Evolutionary conservation across 257 asterid species (phyloP), one percentile per base, ranked within the genome.

Genomic region (Penstemon eatonii): DNA sequence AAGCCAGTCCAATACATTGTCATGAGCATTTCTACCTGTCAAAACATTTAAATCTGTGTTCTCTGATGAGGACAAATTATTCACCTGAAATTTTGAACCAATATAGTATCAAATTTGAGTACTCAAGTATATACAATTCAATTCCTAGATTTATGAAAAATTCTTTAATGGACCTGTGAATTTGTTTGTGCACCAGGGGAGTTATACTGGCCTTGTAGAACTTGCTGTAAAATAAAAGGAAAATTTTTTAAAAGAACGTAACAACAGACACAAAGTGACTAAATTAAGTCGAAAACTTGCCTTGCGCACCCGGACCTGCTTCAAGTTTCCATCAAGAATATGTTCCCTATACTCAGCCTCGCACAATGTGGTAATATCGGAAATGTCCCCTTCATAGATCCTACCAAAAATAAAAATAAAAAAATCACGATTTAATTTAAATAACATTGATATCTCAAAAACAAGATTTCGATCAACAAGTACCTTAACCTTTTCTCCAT

Each of bases 331-430:
- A 58, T 85, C 91, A 45, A 93, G 86, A 51, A 88, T 55, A 68
- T 85, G 94, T 63, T 93, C 97, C 75, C 90, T 81, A 36, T 80
- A 85, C 74, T 85, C 87, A 3, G 95, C 99, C 78, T 93, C 99
- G 55, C 79, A 73, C 45, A 84, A 3, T 0, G 92, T 65, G 3
- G 73, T 66, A 49, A 93, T 84, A 18, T 90, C 91, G 72, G 84
- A 78, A 4, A 82, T 80, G 71, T 84, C 86, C 0, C 88, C 86
- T 77, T 93, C 99, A 47, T 87, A 93, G 10, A 82, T 56, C 79
- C 99, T 93, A 63, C 7, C 5, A 55, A 13, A 69, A 36, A 25
- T 8, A 4, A 39, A 6, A 39, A 19, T 15, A 9, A 44, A 1
- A 19, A 25, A 67, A 13, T 11, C 13, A 36, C 45, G 44, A 49